Percentiles rank a stretch among this genome's conserved stretches.
These are phyloP conservation scores for Backusella parvicylindrica DNA, from an alignment of 192 early-diverging fungal species.

Conservation along the genomic window DNA sequence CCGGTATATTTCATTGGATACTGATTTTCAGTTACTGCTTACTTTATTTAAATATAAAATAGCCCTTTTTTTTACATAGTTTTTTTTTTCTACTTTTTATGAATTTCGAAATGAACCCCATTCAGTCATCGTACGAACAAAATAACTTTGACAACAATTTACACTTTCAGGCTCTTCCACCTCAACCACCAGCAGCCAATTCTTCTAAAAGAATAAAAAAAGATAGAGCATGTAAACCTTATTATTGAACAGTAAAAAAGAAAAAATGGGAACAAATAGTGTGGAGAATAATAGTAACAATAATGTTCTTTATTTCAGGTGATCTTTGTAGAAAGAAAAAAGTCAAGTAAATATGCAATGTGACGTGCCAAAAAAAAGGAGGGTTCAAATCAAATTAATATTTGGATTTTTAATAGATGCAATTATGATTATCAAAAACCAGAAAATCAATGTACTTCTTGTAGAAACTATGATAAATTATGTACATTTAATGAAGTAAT, in stretches of 20 bases:
- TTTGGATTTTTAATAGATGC: constrained; percentile 11
- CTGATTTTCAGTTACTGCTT: neutral
- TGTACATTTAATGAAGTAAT: constrained; percentile 31
- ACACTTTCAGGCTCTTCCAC: neutral
- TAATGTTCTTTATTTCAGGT: constrained; percentile 8
- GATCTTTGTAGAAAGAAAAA: constrained; percentile 32
- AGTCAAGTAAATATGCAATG: constrained; percentile 18
- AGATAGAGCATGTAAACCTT: constrained; percentile 11
- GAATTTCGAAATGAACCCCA: neutral
- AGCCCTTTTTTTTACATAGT: neutral
- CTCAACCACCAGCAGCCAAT: neutral
- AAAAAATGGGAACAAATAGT: neutral
- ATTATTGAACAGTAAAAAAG: neutral
- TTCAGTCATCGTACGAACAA: neutral
- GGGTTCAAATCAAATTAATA: neutral
- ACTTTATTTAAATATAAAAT: neutral
- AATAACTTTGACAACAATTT: neutral
- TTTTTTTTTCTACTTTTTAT: neutral
- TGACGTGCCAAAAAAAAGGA: neutral
- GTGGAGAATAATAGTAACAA: neutral
- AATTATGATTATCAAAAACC: constrained; percentile 10
- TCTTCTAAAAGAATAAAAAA: neutral
- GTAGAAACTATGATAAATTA: constrained; percentile 10
- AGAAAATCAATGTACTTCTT: constrained; percentile 12
- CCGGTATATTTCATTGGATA: neutral